Conservation (phyloP, 192 early-diverging fungal genomes). For the Pilobolus umbonatus region DNA sequence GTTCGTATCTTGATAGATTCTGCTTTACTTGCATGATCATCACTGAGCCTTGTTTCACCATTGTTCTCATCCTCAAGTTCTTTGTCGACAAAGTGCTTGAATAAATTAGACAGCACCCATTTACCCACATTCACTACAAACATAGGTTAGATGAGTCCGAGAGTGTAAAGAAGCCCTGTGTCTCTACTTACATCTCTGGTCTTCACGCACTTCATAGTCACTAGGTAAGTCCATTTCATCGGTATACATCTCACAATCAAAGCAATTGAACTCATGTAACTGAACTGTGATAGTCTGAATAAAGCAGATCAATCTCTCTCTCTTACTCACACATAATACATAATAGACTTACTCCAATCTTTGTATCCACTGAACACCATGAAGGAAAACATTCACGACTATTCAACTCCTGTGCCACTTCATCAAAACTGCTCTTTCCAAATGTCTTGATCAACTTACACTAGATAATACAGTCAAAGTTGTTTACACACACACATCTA, state of each 20-base stretch:
- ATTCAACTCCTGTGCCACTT: slow-evolving; percentile 53
- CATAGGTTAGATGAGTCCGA: no score
- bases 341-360: slow-evolving; percentile 64
- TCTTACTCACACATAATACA: not conserved
- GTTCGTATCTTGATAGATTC: not conserved
- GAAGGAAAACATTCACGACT: slow-evolving; percentile 72
- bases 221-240: slow-evolving; percentile 62
- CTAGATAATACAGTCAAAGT: slow-evolving; percentile 12
- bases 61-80: slow-evolving; percentile 13
- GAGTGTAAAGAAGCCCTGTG: no score
- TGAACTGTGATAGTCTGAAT: slow-evolving; percentile 74
- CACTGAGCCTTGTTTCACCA: not conserved
- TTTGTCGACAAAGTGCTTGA: slow-evolving; percentile 53
- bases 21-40: not conserved
- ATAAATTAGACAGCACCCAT: slow-evolving; percentile 76
- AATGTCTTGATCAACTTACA: slow-evolving; percentile 55
- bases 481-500: not conserved
- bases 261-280: slow-evolving; percentile 72
- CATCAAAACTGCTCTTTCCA: slow-evolving; percentile 49
- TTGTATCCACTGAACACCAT: slow-evolving; percentile 93
- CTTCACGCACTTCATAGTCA: slow-evolving; percentile 54
- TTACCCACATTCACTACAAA: slow-evolving; percentile 72
- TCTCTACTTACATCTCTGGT: slow-evolving; percentile 57
- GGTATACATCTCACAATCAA: slow-evolving; percentile 87
- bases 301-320: not conserved